Evolutionary conservation across 352 stramenopile genomes (phyloP), one percentile per base, ranked within the genome.

Genomic region (Phytophthora cactorum): DNA sequence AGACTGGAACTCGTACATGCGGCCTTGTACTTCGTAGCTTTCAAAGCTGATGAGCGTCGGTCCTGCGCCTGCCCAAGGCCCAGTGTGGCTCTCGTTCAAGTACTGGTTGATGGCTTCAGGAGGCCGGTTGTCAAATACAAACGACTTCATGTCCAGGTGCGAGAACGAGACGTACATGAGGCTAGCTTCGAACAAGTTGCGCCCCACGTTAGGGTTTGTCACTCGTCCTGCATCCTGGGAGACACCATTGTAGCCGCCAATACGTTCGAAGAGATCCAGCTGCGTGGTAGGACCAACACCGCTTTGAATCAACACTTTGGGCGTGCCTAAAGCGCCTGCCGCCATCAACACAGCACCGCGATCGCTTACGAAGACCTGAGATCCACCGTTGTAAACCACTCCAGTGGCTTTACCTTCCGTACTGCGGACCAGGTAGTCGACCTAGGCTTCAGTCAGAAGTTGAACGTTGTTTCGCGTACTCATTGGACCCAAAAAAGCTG

Each of bases 221-320:
- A 86, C 70, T 56, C 82, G 82, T 22, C 62, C 65, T 22, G 53
- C 68, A 7, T 61, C 29, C 6, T 71, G 51, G 10, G 52, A 51
- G 15, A 86, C 52, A 38, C 81, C 81, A 14, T 45, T 70, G 54
- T 81, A 85, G 22, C 69, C 58, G 6, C 34, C 59, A n/a, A 49
- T 59, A 28, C 36, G 43, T 38, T 72, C 65, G 79, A 88, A 69
- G 29, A 84, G 53, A 2, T 70, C 59, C 7, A 96, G 74, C 52
- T 92, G 77, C 22, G 80, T 62, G 12, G 45, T 59, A 6, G 81
- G 77, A 11, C 89, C 90, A 52, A 96, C 78, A 22, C 88, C 89
- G 59, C 69, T 88, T 65, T 91, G 75, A 54, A 93, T 84, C 15
- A 97, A 72, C 15, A 97, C 71, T 52, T 96, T 91, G 15, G 90